phyloP scores from a whole-genome alignment of 2,329 filamentous ascomycete species.

The Hymenoscyphus repandus region DNA sequence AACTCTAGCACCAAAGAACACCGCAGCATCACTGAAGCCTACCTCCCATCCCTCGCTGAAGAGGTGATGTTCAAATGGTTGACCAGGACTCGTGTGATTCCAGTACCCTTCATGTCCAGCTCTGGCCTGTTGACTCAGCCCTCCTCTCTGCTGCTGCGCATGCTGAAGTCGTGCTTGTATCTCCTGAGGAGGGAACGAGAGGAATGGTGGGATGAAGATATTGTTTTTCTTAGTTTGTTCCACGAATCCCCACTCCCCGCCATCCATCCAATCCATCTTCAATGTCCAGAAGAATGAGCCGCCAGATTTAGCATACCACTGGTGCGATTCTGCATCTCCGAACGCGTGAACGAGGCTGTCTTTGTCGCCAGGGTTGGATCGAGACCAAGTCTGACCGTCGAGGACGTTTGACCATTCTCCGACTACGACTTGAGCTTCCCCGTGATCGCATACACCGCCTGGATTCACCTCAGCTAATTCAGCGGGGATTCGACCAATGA shows the following conservation, averaged over 20 bases:
- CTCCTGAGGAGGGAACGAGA: constrained; percentile 34
- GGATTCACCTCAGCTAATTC: constrained; percentile 42
- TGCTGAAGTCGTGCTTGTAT: constrained; percentile 33
- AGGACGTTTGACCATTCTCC: constrained; percentile 56
- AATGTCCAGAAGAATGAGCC: constrained; percentile 56
- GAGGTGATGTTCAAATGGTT: constrained; percentile 46
- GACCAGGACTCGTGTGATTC: constrained; percentile 39
- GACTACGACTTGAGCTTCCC: constrained; percentile 46
- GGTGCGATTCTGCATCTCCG: constrained; percentile 41
- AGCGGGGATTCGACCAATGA: constrained; percentile 39
- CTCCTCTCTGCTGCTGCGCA: constrained; percentile 37
- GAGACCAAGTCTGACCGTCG: constrained; percentile 45
- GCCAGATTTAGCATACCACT: constrained; percentile 44
- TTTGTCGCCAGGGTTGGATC: constrained; percentile 39
- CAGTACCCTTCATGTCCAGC: constrained; percentile 45
- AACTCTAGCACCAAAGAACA: constrained; percentile 43
- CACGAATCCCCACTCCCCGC: constrained; percentile 55
- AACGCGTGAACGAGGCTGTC: constrained; percentile 40
- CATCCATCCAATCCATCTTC: constrained; percentile 56
- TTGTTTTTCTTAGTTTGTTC: constrained; percentile 43
- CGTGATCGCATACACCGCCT: constrained; percentile 42
- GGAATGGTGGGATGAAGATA: constrained; percentile 36
- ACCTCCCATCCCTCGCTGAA: constrained; percentile 51
- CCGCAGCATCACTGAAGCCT: constrained; percentile 48
- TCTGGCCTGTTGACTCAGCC: constrained; percentile 34